A percentile compares a stretch with the other conserved stretches of the same genome.
Evolutionary conservation across 306 rosid species (phyloP).

Genomic region (Urtica urens): DNA sequence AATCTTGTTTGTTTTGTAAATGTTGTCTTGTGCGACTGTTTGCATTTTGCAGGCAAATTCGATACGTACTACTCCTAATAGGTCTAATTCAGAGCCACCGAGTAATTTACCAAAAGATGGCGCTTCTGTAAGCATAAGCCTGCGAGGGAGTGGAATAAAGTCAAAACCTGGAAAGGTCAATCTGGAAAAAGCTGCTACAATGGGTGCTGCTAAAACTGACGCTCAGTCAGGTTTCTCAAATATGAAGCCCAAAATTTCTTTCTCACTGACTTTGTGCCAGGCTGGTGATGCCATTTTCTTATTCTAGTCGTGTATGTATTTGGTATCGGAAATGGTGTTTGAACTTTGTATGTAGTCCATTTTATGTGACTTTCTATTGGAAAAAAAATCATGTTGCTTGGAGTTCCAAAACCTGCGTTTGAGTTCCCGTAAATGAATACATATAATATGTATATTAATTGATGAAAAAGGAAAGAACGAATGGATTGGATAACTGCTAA

Average conservation of each 20-base stretch:
- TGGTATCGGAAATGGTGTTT: too few species aligned
- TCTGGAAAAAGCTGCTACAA: slow-evolving; percentile 25
- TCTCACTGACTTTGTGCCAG: too few species aligned
- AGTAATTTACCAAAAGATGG: slow-evolving; percentile 44
- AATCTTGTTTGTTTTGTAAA: slow-evolving; percentile 5
- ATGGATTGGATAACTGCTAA: too few species aligned
- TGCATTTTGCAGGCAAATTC: slow-evolving; percentile 47
- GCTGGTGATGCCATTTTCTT: too few species aligned
- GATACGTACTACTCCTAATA: slow-evolving; percentile 42
- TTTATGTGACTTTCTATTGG: too few species aligned
- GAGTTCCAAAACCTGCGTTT: too few species aligned
- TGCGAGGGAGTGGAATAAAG: slow-evolving; percentile 38
- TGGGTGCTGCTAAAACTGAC: slow-evolving; percentile 15
- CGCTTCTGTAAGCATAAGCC: slow-evolving; percentile 23
- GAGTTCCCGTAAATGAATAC: too few species aligned
- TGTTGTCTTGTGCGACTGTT: slow-evolving; percentile 8
- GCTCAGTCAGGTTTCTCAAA: slow-evolving; percentile 19
- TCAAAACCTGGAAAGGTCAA: slow-evolving; percentile 41
- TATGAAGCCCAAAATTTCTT: slow-evolving; percentile 17
- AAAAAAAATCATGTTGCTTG: too few species aligned
- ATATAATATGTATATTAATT: too few species aligned
- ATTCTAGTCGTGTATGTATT: too few species aligned
- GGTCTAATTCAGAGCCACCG: slow-evolving; percentile 28
- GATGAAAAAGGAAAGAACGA: too few species aligned
- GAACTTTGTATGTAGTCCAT: too few species aligned